Percentiles rank a stretch among this genome's conserved stretches.
Conservation (phyloP, 2,329 filamentous ascomycete species). For the Septoria linicola region DNA sequence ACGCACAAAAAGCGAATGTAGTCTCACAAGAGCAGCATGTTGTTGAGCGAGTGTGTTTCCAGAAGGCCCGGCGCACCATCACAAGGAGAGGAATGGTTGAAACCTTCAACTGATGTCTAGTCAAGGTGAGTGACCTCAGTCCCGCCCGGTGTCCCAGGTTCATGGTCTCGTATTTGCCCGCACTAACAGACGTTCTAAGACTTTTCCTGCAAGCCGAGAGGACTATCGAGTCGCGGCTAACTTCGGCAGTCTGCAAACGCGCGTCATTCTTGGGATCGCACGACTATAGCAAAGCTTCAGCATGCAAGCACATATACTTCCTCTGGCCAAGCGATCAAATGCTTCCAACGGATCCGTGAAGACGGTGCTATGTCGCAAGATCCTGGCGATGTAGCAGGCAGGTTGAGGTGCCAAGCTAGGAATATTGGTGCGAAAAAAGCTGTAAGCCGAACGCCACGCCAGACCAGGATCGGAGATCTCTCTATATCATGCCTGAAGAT, state of each 20-base stretch:
- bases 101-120: constrained; percentile 1
- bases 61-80: neutral
- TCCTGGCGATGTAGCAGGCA: no score
- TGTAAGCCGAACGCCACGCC: no score
- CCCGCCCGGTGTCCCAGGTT: constrained; percentile 2
- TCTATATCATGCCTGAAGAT: no score
- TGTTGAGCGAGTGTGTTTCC: constrained; percentile 1
- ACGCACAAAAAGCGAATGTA: constrained; percentile 3
- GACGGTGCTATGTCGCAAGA: no score
- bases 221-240: constrained; percentile 1
- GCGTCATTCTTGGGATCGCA: neutral
- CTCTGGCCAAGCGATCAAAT: no score
- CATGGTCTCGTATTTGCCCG: constrained; percentile 9
- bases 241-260: neutral
- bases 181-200: constrained; percentile 2
- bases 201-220: neutral
- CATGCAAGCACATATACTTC: no score
- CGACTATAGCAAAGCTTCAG: no score
- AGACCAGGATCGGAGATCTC: no score
- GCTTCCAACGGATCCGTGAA: no score
- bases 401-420: no score
- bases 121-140: constrained; percentile 8
- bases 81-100: neutral
- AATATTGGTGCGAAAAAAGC: no score
- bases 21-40: neutral